phyloP scores from a whole-genome alignment of 2,329 filamentous ascomycete genomes.

The Aspergillus persii region DNA sequence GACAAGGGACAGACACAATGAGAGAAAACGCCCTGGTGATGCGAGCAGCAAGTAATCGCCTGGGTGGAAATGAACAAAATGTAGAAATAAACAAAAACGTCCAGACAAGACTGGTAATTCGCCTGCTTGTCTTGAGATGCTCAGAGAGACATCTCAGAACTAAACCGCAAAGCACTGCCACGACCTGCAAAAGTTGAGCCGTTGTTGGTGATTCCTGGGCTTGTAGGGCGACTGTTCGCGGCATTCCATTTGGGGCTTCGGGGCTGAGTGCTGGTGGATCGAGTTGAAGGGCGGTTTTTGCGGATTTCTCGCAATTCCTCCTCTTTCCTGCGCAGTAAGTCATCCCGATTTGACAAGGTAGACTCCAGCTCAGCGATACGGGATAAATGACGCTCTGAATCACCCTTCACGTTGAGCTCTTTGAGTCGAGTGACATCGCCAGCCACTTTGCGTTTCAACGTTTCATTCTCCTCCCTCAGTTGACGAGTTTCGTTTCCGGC shows the following conservation, averaged over 20 bases:
- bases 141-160: slow-evolving; percentile 35
- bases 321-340: slow-evolving; percentile 42
- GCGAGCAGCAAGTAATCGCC: not conserved
- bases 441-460: slow-evolving; percentile 36
- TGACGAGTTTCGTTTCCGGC: slow-evolving; percentile 38
- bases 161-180: slow-evolving; percentile 40
- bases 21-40: not conserved
- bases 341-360: slow-evolving; percentile 35
- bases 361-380: slow-evolving; percentile 41
- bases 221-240: slow-evolving; percentile 38
- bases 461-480: slow-evolving; percentile 37
- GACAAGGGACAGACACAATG: not conserved
- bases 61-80: not conserved
- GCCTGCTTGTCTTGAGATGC: not conserved
- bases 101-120: not conserved
- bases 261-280: slow-evolving; percentile 43
- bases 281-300: slow-evolving; percentile 43
- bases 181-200: slow-evolving; percentile 30
- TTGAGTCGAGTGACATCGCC: slow-evolving; percentile 38
- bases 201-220: slow-evolving; percentile 38
- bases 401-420: slow-evolving; percentile 36
- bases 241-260: slow-evolving; percentile 40
- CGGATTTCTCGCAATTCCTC: slow-evolving; percentile 46
- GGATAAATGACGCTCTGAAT: slow-evolving; percentile 33
- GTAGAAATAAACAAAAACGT: not conserved